These are phyloP conservation scores for Yamadazyma triangularis DNA, from an alignment of 1,139 yeast species.

Conservation along the genomic window DNA sequence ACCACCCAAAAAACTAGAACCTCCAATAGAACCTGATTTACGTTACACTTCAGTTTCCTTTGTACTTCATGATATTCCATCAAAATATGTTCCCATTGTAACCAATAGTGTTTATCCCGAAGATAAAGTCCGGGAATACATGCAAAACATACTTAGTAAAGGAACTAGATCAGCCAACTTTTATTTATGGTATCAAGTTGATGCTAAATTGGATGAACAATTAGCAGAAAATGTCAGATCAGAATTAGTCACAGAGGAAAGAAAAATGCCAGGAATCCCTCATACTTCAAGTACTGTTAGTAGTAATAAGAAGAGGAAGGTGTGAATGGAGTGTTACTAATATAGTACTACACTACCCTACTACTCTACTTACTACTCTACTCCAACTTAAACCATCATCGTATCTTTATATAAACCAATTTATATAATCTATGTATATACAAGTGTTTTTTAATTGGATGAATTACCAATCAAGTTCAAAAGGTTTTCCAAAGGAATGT, in stretches of 20 bases:
- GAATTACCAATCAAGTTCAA: slow-evolving; percentile 23
- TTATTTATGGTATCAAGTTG: slow-evolving; percentile 82
- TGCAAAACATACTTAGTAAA: slow-evolving; percentile 55
- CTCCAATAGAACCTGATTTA: slow-evolving; percentile 38
- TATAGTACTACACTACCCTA: too few relatives aligned
- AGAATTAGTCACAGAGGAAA: slow-evolving; percentile 37
- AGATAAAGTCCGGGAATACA: slow-evolving; percentile 51
- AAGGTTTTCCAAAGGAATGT: slow-evolving; percentile 13
- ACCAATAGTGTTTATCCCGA: slow-evolving; percentile 60
- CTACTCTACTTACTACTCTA: too few relatives aligned
- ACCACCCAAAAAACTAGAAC: slow-evolving; percentile 19
- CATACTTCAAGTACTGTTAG: slow-evolving; percentile 5
- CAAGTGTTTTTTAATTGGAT: too few relatives aligned
- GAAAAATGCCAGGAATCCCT: slow-evolving; percentile 34
- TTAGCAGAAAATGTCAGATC: slow-evolving; percentile 47
- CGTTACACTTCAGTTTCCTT: slow-evolving; percentile 63
- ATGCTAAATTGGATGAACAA: slow-evolving; percentile 66
- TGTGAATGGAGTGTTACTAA: too few relatives aligned
- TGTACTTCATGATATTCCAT: slow-evolving; percentile 58
- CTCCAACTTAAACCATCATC: too few relatives aligned
- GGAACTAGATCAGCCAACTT: slow-evolving; percentile 63
- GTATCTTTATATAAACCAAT: too few relatives aligned
- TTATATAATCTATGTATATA: too few relatives aligned
- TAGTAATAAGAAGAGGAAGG: slow-evolving; percentile 34
- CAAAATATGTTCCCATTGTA: slow-evolving; percentile 63